Conservation (phyloP, 1,139 yeast species). For the Martiniozyma asiatica region DNA sequence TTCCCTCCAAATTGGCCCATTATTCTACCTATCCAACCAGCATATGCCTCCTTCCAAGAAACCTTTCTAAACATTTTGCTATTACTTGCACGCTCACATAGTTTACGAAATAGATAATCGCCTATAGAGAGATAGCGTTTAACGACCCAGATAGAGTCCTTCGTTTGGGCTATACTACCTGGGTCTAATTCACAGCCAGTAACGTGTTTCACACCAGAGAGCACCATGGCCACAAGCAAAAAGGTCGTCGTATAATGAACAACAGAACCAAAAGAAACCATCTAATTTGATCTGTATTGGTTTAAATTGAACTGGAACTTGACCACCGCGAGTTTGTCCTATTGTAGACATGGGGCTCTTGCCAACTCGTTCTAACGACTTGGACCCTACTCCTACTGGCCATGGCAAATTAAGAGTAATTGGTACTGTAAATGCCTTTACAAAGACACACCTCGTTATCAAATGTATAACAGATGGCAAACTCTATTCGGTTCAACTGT, state of each 20-base stretch:
- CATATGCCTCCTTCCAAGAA: constrained; percentile 2
- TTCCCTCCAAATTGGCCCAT: neutral
- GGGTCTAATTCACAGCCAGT: constrained; percentile 40
- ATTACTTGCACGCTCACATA: constrained; percentile 5
- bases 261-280: constrained; percentile 31
- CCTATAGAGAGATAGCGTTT: constrained; percentile 30
- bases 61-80: constrained; percentile 3
- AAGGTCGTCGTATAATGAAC: constrained; percentile 49
- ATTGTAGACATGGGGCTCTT: too few species aligned
- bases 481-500: too few species aligned
- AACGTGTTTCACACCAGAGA: constrained; percentile 54
- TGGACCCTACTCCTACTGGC: too few species aligned
- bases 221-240: constrained; percentile 45
- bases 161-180: constrained; percentile 29
- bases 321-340: too few species aligned
- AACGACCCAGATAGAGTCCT: constrained; percentile 44
- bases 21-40: constrained; percentile 3
- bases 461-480: too few species aligned
- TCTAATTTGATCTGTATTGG: neutral
- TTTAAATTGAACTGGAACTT: too few species aligned
- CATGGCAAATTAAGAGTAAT: too few species aligned
- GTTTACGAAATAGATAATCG: constrained; percentile 15
- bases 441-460: too few species aligned
- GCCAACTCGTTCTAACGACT: too few species aligned
- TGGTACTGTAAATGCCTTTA: too few species aligned